Percentiles rank a stretch among this genome's conserved stretches.
These are phyloP conservation scores for Drechmeria coniospora DNA, from an alignment of 2,329 filamentous ascomycete species.

Conservation along the genomic window DNA sequence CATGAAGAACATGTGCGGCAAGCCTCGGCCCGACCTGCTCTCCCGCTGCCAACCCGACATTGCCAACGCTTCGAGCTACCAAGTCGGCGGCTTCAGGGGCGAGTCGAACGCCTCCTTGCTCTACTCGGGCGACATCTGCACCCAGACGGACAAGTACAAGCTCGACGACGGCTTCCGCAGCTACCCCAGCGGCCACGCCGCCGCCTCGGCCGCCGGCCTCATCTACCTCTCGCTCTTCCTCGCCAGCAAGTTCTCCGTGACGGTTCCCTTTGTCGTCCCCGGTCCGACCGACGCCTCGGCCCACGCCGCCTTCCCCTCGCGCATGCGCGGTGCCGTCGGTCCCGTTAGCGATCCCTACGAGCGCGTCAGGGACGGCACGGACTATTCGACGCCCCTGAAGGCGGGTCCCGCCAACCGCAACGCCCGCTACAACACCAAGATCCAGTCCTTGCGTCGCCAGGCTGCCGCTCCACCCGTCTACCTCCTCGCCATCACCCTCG, in stretches of 20 bases:
- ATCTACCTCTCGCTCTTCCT: slow-evolving; percentile 80
- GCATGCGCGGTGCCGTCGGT: no score
- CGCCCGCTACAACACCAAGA: slow-evolving; percentile 15
- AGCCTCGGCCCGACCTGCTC: slow-evolving; percentile 69
- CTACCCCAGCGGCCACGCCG: slow-evolving; percentile 43
- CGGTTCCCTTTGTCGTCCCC: slow-evolving; percentile 50
- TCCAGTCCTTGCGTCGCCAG: slow-evolving; percentile 40
- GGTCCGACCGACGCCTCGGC: slow-evolving; percentile 24
- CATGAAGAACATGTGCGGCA: slow-evolving; percentile 63
- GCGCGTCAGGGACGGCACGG: no score
- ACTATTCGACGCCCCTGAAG: slow-evolving; percentile 10
- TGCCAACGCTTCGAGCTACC: slow-evolving; percentile 38
- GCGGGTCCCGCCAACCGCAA: slow-evolving; percentile 9
- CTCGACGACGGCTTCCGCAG: slow-evolving; percentile 72
- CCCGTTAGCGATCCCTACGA: no score
- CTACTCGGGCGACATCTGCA: slow-evolving; percentile 65
- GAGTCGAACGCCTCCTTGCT: slow-evolving; percentile 45
- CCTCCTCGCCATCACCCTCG: slow-evolving; percentile 51
- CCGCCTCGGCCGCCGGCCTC: slow-evolving; percentile 62
- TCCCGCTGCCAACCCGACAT: slow-evolving; percentile 65
- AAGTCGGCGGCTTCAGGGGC: slow-evolving; percentile 45
- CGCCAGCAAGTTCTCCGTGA: slow-evolving; percentile 65
- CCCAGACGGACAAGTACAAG: slow-evolving; percentile 40
- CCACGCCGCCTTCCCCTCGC: slow-evolving; percentile 61
- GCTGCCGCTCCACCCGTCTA: slow-evolving; percentile 73